Evolutionary conservation across 768 basidiomycete species (phyloP), one percentile per base, ranked within the genome.

Genomic region (Dictyophora rubrovolvata): DNA sequence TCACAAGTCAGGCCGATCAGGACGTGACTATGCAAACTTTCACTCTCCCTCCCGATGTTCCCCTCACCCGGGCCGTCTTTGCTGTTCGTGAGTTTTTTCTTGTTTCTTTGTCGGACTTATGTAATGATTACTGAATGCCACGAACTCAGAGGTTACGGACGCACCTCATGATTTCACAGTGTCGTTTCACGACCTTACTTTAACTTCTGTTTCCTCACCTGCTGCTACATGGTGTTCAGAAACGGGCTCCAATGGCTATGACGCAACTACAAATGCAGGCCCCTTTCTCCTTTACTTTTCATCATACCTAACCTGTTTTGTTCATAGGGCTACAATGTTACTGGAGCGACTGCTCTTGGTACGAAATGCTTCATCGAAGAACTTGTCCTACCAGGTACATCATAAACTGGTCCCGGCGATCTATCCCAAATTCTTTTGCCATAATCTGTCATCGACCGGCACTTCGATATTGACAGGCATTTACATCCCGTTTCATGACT

Each of bases 121-220:
- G n/a, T 42, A 12, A 14, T n/a, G n/a, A 4, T 42, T 12, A 42
- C 42, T 42, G 2, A n/a, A 12, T 42, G 42, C n/a, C 10, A 18
- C 21, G n/a, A 42, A 5, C 18, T 16, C 21, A 59, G 57, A 52
- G n/a, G 16, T 59, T 33, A 52, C 48, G 9, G 12, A n/a, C 36
- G 57, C 21, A 11, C 49, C 57, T 20, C 57, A 59, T 16, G 49
- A 59, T 48, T 59, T 59, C 23, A 34, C 48, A 10, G 57, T 59
- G 6, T 21, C 48, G 20, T 59, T 42, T 21, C n/a, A 42, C 12
- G 20, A 59, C 23, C 36, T 59, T 20, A 23, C 35, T 20, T 51
- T 59, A 14, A 59, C 57, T 18, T 48, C 57, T 9, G 57, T 48
- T 17, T 51, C 46, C 16, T 20, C 49, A 16, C 17, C 49, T 18